Evolutionary conservation across 805 yeast genomes (phyloP).

Genomic region (Grigorovia jiainica): DNA sequence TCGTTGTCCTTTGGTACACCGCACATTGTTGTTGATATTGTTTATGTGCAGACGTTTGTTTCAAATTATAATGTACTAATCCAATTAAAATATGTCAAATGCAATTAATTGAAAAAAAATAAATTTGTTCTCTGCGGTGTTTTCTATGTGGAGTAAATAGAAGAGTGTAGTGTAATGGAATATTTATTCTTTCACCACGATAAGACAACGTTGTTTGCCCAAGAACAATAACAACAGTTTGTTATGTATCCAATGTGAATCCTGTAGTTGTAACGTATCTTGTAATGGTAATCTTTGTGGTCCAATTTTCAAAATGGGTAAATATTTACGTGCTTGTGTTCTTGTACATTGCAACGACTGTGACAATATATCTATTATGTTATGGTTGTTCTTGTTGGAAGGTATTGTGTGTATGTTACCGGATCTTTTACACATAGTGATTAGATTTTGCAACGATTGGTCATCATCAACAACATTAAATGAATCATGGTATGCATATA

Average conservation of each 20-base stretch:
- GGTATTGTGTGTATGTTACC: slow-evolving; percentile 11
- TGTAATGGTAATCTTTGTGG: neutral
- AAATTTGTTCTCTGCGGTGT: too few species aligned
- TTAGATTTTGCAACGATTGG: slow-evolving; percentile 4
- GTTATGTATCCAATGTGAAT: neutral
- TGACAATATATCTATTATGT: slow-evolving; percentile 36
- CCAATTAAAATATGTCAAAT: too few species aligned
- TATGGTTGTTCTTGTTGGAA: slow-evolving; percentile 5
- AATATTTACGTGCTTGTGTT: slow-evolving; percentile 49
- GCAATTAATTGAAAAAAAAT: too few species aligned
- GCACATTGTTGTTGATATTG: too few species aligned
- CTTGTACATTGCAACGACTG: slow-evolving; percentile 36
- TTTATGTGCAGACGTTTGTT: too few species aligned
- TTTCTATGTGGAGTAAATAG: too few species aligned
- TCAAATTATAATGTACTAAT: too few species aligned
- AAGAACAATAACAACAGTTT: neutral
- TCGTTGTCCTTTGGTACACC: too few species aligned
- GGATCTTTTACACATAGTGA: slow-evolving; percentile 14
- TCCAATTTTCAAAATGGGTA: slow-evolving; percentile 22
- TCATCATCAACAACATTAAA: slow-evolving; percentile 5
- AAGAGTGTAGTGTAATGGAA: too few species aligned
- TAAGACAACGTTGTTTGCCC: neutral
- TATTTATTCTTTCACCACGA: neutral
- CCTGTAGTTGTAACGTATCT: neutral
- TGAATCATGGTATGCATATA: slow-evolving; percentile 40